phyloP scores from a whole-genome alignment of 139 green algal genomes.

The Pseudopediastrum boryanum region DNA sequence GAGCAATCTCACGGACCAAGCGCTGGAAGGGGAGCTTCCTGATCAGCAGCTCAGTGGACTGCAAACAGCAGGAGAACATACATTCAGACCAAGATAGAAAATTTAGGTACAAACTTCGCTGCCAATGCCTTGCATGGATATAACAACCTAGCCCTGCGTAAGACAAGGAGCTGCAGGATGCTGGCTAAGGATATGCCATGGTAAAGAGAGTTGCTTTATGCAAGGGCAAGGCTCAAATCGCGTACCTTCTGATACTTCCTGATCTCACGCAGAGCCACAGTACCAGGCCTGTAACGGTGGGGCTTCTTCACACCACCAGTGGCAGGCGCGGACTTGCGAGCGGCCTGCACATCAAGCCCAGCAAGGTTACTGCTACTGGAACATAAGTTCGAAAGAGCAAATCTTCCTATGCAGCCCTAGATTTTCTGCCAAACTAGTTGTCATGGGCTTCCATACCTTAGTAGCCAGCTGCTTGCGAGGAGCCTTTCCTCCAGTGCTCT shows the following conservation, averaged over 20 bases:
- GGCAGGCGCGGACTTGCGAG: constrained; percentile 83
- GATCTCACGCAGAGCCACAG: constrained; percentile 90
- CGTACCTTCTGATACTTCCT: constrained; percentile 96
- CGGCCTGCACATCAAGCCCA: constrained; percentile 55
- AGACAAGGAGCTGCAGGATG: too few species aligned
- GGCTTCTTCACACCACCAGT: constrained; percentile 86
- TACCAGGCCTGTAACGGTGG: constrained; percentile 84
- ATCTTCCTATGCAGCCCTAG: neutral
- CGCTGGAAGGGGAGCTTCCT: constrained; percentile 96
- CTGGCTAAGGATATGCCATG: too few species aligned
- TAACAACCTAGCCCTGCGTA: too few species aligned
- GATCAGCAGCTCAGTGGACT: constrained; percentile 91
- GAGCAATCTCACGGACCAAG: constrained; percentile 95
- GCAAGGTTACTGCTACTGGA: neutral
- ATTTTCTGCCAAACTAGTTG: too few species aligned
- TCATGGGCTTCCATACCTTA: constrained; percentile 64
- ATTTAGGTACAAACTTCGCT: too few species aligned
- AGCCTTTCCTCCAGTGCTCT: constrained; percentile 93
- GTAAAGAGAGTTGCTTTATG: too few species aligned
- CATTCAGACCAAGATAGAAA: too few species aligned
- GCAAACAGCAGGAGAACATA: too few species aligned
- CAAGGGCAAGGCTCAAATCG: too few species aligned
- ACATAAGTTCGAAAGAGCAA: neutral
- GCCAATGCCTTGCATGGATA: too few species aligned
- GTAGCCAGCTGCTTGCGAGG: constrained; percentile 91